Conservation (phyloP, 345 rosid genomes). For the Citropsis articulata region DNA sequence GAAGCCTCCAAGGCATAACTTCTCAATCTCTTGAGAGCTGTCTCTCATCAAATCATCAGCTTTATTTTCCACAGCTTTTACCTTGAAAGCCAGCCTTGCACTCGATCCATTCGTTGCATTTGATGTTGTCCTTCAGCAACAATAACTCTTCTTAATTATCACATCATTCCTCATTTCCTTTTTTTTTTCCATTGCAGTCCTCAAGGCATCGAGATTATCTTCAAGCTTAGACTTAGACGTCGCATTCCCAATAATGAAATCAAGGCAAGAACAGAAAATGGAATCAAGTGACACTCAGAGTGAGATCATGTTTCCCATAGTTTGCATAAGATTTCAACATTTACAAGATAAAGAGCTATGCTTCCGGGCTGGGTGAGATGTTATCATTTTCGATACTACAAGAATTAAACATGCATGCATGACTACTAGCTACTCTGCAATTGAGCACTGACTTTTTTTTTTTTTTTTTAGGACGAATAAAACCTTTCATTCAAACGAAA, state of each 20-base stretch:
- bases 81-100: not conserved
- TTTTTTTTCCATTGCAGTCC: not conserved
- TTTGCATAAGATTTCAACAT: too few species aligned
- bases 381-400: too few species aligned
- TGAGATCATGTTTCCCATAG: not conserved
- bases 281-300: not conserved
- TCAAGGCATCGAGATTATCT: not conserved
- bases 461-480: too few species aligned
- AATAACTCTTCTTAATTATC: not conserved
- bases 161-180: not conserved
- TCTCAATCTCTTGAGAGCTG: not conserved
- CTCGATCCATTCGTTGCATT: not conserved
- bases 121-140: not conserved
- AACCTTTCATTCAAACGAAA: too few species aligned
- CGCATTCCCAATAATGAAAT: not conserved
- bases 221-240: not conserved
- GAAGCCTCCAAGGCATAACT: not conserved
- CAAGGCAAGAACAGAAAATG: not conserved
- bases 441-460: too few species aligned
- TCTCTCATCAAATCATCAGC: not conserved
- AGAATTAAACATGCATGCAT: too few species aligned
- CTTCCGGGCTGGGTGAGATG: too few species aligned
- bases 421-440: too few species aligned
- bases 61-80: not conserved
- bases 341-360: too few species aligned